Evolutionary conservation across 1,139 yeast species (phyloP), one percentile per base, ranked within the genome.

Genomic region (Entelexis sorbosivorans): DNA sequence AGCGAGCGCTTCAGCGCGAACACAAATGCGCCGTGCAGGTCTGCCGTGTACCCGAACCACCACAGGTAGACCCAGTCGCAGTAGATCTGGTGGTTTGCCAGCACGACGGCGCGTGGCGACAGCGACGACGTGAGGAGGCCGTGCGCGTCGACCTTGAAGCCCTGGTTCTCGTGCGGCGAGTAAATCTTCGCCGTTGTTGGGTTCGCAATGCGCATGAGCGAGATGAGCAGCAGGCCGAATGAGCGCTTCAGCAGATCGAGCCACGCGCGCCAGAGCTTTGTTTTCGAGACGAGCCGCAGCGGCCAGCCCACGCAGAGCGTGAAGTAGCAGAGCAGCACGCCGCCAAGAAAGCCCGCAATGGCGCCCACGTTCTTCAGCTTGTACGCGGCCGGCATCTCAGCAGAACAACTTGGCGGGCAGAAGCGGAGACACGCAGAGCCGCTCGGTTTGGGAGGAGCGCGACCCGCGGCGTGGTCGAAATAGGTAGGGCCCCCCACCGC

Each of bases 1-100:
- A 91, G 69, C 28, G 94, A 89, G 59, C 83, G 84, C 66, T 91
- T 82, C 62, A 91, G 73, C 58, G 89, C 79, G 59, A 84, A 85
- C 52, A 79, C 78, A 17, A 82, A 71, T 55, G 79, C 76, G 14
- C 85, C 84, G 10, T 79, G 77, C 50, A 82, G 67, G 31, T 74
- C 67, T 7, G 87, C 77, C 2, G 89, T 74, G 64, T 86, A 84
- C 0, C 87, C 72, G 31, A 86, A 60, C 78, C 87, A 91, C 99
- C 99, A 91, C 52, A 88, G 63, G 62, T 78, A 88, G 19, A 86
- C 74, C 99, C 99, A 91, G 66, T 91, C 99, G 4, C 94, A 81
- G 64, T 91, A 89, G 22, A 89, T 81, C 67, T 89, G 97, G 66
- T 91, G 98, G 64, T 91, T 91, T 19, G 93, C 78, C 38, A 86